These are phyloP conservation scores for Mycena leptocephala DNA, from an alignment of 768 basidiomycete genomes.

Conservation along the genomic window DNA sequence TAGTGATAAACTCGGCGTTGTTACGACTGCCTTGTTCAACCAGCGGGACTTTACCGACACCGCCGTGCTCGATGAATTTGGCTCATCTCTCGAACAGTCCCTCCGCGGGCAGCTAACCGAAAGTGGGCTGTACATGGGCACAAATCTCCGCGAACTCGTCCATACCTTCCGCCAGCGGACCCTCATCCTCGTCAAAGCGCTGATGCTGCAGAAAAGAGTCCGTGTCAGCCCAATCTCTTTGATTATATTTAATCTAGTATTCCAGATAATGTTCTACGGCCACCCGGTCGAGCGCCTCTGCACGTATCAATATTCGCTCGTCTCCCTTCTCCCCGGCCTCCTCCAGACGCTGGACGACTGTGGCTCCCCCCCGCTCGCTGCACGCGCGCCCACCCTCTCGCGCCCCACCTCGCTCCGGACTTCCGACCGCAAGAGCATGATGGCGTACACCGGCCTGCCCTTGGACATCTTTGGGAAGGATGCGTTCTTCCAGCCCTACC, in stretches of 20 bases:
- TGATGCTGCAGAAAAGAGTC: constrained; percentile 95
- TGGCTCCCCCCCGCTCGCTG: constrained; percentile 88
- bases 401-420: constrained; percentile 88
- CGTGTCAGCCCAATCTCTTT: constrained; percentile 30
- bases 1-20: constrained; percentile 94
- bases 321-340: constrained; percentile 92
- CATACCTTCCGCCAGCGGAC: constrained; percentile 95
- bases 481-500: constrained; percentile 97
- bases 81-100: constrained; percentile 81
- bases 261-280: constrained; percentile 95
- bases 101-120: constrained; percentile 90
- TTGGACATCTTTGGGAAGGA: constrained; percentile 96
- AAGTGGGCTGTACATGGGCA: constrained; percentile 96
- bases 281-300: constrained; percentile 97
- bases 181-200: constrained; percentile 92
- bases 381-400: constrained; percentile 69
- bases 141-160: constrained; percentile 82
- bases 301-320: constrained; percentile 98
- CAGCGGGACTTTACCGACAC: constrained; percentile 93
- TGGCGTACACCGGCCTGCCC: constrained; percentile 94
- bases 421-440: constrained; percentile 91
- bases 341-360: constrained; percentile 93
- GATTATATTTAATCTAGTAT: constrained; percentile 4
- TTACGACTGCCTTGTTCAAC: constrained; percentile 92
- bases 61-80: constrained; percentile 92